Percentiles rank a stretch among this genome's conserved stretches.
Conservation (phyloP, 345 rosid genomes). For the Citrus reticulata region DNA sequence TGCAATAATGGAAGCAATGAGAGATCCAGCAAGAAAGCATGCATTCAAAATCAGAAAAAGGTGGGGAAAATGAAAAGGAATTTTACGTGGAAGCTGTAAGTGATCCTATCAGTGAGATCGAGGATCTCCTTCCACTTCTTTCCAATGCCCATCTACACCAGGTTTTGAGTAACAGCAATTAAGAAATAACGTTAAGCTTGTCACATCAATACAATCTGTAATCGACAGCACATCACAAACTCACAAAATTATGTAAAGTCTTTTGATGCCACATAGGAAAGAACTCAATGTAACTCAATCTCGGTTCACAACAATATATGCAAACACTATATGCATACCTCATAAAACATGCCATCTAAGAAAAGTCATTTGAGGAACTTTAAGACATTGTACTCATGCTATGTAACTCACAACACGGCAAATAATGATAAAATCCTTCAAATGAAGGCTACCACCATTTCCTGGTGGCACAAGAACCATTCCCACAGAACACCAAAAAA, state of each 20-base stretch:
- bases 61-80: background rate
- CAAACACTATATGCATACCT: background rate
- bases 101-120: conserved; percentile 62
- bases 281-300: background rate
- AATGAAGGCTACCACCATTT: background rate
- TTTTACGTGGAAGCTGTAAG: conserved; percentile 79
- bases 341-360: background rate
- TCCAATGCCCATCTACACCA: conserved; percentile 73
- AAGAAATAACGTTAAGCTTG: background rate
- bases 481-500: background rate
- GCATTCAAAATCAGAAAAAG: background rate
- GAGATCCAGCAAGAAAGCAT: background rate
- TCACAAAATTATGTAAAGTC: too few relatives aligned
- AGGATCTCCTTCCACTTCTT: conserved; percentile 96
- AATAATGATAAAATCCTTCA: background rate
- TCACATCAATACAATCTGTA: background rate
- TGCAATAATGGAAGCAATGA: conserved; percentile 31
- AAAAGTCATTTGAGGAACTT: background rate
- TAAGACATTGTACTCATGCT: background rate
- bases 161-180: background rate
- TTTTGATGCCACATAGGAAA: background rate
- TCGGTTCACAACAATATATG: background rate
- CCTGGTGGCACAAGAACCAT: background rate
- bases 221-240: background rate
- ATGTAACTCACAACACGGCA: background rate